Percentiles rank a stretch among this genome's conserved stretches.
These are phyloP conservation scores for Coix lacrymajobi DNA, from an alignment of 176 grass and related monocot species.

Conservation along the genomic window DNA sequence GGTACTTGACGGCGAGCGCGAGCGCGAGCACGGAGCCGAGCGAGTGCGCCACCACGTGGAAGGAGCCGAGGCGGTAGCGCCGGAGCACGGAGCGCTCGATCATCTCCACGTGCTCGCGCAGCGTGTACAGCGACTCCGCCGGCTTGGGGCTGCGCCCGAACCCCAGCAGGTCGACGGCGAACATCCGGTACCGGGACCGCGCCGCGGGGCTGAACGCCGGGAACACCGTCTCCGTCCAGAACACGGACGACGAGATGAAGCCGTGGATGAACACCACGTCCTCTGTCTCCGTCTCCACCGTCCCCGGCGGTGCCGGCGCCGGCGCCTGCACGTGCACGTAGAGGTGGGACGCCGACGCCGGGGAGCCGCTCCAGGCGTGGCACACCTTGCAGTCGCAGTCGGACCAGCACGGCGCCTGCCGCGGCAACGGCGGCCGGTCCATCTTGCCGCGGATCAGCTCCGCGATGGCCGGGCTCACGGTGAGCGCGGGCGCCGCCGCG, in stretches of 20 bases:
- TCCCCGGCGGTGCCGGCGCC: neutral
- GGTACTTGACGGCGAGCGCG: conserved; percentile 79
- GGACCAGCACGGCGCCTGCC: conserved; percentile 70
- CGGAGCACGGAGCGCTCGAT: conserved; percentile 83
- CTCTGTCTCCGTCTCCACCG: conserved; percentile 12
- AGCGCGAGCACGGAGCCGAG: conserved; percentile 83
- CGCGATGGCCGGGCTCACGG: conserved; percentile 53
- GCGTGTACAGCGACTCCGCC: conserved; percentile 82
- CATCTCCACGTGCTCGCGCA: conserved; percentile 90
- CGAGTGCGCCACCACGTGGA: conserved; percentile 88
- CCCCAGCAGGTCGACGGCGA: conserved; percentile 86
- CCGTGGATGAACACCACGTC: conserved; percentile 94
- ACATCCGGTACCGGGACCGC: conserved; percentile 45
- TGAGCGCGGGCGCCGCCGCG: conserved; percentile 41
- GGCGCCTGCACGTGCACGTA: conserved; percentile 66
- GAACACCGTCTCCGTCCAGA: conserved; percentile 98
- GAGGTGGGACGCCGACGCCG: conserved; percentile 30
- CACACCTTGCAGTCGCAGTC: conserved; percentile 97
- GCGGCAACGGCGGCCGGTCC: conserved; percentile 25
- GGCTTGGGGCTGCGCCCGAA: conserved; percentile 95
- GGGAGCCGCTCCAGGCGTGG: conserved; percentile 61
- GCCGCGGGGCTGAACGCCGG: conserved; percentile 54
- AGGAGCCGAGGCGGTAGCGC: conserved; percentile 43
- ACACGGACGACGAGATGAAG: conserved; percentile 87
- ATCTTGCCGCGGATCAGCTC: conserved; percentile 88